These are phyloP conservation scores for Nakazawaea wickerhamii DNA, from an alignment of 805 yeast genomes.

Conservation along the genomic window DNA sequence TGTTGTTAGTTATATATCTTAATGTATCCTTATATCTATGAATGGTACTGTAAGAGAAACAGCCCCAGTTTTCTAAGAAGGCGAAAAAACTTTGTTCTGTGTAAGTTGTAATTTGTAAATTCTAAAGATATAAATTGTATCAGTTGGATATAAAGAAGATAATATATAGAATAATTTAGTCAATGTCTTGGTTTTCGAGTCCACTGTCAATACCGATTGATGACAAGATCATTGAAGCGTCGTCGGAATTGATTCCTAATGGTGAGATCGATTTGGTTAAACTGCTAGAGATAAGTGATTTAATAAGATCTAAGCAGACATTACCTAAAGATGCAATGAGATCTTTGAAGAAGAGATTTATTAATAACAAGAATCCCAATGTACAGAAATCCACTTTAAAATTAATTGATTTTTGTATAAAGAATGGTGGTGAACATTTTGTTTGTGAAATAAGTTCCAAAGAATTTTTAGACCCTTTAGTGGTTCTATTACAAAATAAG, in stretches of 20 bases:
- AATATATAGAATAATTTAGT: too few relatives aligned
- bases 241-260: conserved; percentile 85
- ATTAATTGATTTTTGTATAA: conserved; percentile 79
- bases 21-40: background rate
- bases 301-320: conserved; percentile 75
- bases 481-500: conserved; percentile 32
- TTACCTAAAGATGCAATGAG: conserved; percentile 82
- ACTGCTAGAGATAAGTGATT: conserved; percentile 83
- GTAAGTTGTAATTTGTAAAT: too few relatives aligned
- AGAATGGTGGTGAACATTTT: conserved; percentile 89
- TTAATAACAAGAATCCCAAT: conserved; percentile 69
- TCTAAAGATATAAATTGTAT: background rate
- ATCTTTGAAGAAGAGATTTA: conserved; percentile 67
- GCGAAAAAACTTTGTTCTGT: too few relatives aligned
- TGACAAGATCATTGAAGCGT: conserved; percentile 64
- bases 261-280: conserved; percentile 74
- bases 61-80: background rate
- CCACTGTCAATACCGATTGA: conserved; percentile 41
- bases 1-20: conserved; percentile 3
- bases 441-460: conserved; percentile 71
- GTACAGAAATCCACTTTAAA: conserved; percentile 70
- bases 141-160: background rate
- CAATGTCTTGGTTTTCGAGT: conserved; percentile 50
- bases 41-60: background rate
- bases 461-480: conserved; percentile 80